Base-by-base conservation (phyloP, 352 stramenopile species). In the Phytopythium mirpurense region DNA sequence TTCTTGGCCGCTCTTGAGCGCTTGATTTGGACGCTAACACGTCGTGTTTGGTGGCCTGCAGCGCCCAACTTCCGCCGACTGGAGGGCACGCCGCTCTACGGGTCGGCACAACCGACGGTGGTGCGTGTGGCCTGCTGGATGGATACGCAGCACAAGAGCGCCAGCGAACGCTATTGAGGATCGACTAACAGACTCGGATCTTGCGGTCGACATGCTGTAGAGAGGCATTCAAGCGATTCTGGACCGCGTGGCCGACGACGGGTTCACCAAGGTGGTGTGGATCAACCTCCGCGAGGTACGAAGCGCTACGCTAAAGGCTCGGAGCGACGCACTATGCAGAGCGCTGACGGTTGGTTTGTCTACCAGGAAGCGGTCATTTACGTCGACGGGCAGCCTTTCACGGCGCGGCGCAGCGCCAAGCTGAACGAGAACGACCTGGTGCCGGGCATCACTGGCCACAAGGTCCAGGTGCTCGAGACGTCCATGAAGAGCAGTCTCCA, bases 351-450 rank as follows among this genome's bases (percentile, higher is more conserved):
- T 21, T 21, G 32, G 16, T 52, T 26, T 45, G 50, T 24, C 43
- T 3, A 64, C 36, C 47, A 85, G 65, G 83, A 94, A 65, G 81
- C 83, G 5, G 83, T 92, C 38, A 81, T 94, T 43, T 94, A 92
- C 60, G 81, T 94, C 14, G 70, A 88, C 31, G 83, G 83, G 3
- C 64, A 55, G 29, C 76, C 83, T 2, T 94, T 78, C 58, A 94
- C 83, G 5, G 83, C 79, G 12, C 64, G 81, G 24, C 74, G 73
- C 3, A 88, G 72, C 31, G 83, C 79, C 0, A 91, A 84, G 42
- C 56, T 94, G 27, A 92, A 92, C 45, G 81, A 92, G 46, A 94
- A 91, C 50, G 83, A 94, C 49, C 59, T 92, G 21, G 79, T 94
- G 7, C 74, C 81, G 11, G 83, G 83, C 0, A 88, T 92, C 54